A percentile compares a stretch with the other conserved stretches of the same genome.
Conservation (phyloP, 352 stramenopile species). For the Phytopythium mirpurense region DNA sequence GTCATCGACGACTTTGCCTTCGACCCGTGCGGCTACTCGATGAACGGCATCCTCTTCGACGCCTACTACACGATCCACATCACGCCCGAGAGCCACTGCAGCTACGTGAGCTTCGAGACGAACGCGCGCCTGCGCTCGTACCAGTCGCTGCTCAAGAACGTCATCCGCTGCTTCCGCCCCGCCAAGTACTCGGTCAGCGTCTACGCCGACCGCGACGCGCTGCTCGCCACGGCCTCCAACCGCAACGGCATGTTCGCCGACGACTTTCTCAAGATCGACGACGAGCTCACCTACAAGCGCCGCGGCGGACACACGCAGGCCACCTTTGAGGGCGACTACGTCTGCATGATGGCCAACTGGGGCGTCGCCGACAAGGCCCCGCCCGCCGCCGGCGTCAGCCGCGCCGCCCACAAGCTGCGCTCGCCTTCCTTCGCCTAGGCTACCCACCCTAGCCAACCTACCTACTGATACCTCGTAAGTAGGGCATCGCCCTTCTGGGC, state of each 20-base stretch:
- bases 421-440: constrained; percentile 71
- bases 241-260: constrained; percentile 76
- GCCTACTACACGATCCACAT: constrained; percentile 99
- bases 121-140: constrained; percentile 88
- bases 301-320: constrained; percentile 79
- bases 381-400: constrained; percentile 19
- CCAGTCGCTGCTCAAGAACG: constrained; percentile 94
- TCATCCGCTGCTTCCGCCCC: constrained; percentile 97
- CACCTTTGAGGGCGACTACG: constrained; percentile 82
- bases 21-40: constrained; percentile 97
- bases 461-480: too few species aligned
- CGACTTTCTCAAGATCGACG: constrained; percentile 64
- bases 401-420: constrained; percentile 57
- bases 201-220: constrained; percentile 88
- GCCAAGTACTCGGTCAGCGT: constrained; percentile 97
- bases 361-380: constrained; percentile 32
- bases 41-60: constrained; percentile 98
- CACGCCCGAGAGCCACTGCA: constrained; percentile 96
- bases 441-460: too few species aligned
- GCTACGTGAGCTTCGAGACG: constrained; percentile 98
- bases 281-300: constrained; percentile 78
- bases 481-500: too few species aligned
- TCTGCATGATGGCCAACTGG: constrained; percentile 83
- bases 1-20: constrained; percentile 97
- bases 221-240: constrained; percentile 30